Evolutionary conservation across 2,329 filamentous ascomycete genomes (phyloP).

Genomic region (Chrysoporthe deuterocubensis): DNA sequence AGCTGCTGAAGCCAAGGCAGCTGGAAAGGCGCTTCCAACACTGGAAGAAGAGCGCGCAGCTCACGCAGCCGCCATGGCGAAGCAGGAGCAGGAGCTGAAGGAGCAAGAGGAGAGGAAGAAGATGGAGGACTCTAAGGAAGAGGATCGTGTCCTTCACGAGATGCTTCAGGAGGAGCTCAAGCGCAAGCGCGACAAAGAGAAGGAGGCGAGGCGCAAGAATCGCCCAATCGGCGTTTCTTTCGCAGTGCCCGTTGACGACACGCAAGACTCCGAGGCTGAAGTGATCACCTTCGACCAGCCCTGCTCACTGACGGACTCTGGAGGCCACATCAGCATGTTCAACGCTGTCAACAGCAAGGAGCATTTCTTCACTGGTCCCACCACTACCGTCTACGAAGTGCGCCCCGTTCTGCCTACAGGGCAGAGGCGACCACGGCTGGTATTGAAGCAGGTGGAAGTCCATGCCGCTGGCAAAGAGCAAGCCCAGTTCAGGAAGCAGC

Average conservation of each 20-base stretch:
- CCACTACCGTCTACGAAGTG: conserved; percentile 73
- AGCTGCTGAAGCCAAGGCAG: conserved; percentile 76
- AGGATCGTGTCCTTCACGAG: conserved; percentile 70
- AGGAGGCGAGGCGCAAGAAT: conserved; percentile 67
- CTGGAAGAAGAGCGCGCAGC: conserved; percentile 86
- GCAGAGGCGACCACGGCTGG: conserved; percentile 64
- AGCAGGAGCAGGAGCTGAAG: conserved; percentile 60
- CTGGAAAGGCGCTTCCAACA: conserved; percentile 78
- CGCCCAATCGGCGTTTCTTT: conserved; percentile 36
- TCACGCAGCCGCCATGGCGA: conserved; percentile 74
- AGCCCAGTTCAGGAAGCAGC: conserved; percentile 71
- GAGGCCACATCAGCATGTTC: conserved; percentile 69
- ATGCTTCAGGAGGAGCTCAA: conserved; percentile 75
- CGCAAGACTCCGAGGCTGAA: conserved; percentile 37
- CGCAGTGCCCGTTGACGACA: conserved; percentile 33
- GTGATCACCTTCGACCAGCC: conserved; percentile 68
- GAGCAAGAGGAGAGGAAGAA: conserved; percentile 57
- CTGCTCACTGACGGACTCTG: conserved; percentile 65
- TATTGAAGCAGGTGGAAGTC: conserved; percentile 73
- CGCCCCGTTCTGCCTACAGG: conserved; percentile 65
- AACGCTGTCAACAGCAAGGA: conserved; percentile 72
- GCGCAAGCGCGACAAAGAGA: conserved; percentile 66
- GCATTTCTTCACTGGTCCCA: conserved; percentile 65
- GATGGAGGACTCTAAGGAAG: conserved; percentile 64
- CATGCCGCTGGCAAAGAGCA: conserved; percentile 60